These are phyloP conservation scores for Podospora fimiseda DNA, from an alignment of 495 filamentous ascomycete species.

Conservation along the genomic window DNA sequence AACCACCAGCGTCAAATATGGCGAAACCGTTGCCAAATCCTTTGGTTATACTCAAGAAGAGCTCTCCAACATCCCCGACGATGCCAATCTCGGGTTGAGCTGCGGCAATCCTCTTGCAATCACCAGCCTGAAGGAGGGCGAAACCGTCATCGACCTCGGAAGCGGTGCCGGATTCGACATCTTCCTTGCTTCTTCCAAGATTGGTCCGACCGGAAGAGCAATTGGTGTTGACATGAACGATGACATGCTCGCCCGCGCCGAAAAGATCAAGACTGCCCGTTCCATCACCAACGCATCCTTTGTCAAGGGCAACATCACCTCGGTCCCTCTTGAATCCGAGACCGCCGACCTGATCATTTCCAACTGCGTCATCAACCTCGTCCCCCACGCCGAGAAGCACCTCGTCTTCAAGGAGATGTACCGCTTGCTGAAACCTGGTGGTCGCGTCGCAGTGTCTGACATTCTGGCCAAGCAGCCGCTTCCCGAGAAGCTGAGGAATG, in stretches of 20 bases:
- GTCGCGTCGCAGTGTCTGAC: constrained; percentile 59
- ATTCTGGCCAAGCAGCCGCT: constrained; percentile 52
- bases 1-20: constrained; percentile 25
- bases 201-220: constrained; percentile 47
- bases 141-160: constrained; percentile 58
- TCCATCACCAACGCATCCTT: constrained; percentile 38
- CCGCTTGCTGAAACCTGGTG: constrained; percentile 55
- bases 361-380: constrained; percentile 59
- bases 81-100: constrained; percentile 58
- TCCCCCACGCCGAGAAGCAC: constrained; percentile 51
- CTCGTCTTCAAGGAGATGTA: constrained; percentile 55
- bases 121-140: constrained; percentile 51
- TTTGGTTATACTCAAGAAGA: constrained; percentile 57
- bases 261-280: constrained; percentile 34
- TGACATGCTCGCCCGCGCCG: constrained; percentile 54
- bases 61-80: constrained; percentile 47
- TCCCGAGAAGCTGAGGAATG: constrained; percentile 39
- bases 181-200: constrained; percentile 52
- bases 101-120: constrained; percentile 60
- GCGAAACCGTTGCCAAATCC: constrained; percentile 44
- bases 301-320: constrained; percentile 48
- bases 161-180: constrained; percentile 60
- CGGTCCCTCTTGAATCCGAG: constrained; percentile 37
- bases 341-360: constrained; percentile 53
- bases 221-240: constrained; percentile 66